Conservation (phyloP, 495 filamentous ascomycete genomes). For the Melanomma pulvis-pyrius region DNA sequence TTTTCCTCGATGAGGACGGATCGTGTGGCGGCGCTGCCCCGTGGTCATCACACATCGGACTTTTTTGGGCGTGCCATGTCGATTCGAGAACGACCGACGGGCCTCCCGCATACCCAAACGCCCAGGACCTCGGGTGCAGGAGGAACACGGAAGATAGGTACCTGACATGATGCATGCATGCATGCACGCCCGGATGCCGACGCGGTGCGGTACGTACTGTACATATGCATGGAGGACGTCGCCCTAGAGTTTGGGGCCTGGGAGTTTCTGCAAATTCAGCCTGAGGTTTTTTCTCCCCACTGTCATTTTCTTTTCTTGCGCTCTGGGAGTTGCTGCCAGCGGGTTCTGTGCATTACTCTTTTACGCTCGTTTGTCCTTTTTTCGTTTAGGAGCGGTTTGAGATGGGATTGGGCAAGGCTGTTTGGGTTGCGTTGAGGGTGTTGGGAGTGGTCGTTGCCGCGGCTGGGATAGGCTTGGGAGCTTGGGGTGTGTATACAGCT, state of each 20-base stretch:
- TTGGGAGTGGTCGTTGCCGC: constrained; percentile 15
- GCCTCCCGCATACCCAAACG: background rate
- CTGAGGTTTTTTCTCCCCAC: constrained; percentile 3
- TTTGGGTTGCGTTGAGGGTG: constrained; percentile 15
- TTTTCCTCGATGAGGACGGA: background rate
- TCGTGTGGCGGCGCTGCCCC: background rate
- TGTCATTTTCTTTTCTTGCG: background rate
- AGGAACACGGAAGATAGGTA: background rate
- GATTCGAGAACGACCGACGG: constrained; percentile 3
- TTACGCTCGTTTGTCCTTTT: background rate
- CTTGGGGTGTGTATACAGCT: constrained; percentile 19
- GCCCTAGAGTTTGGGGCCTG: constrained; percentile 10
- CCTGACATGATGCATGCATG: background rate
- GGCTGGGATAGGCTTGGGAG: constrained; percentile 21
- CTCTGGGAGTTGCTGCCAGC: constrained; percentile 30
- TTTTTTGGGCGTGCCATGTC: constrained; percentile 3
- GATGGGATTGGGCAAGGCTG: constrained; percentile 7
- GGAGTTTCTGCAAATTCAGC: constrained; percentile 7
- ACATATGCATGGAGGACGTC: background rate
- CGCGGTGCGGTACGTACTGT: background rate
- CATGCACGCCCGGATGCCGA: background rate
- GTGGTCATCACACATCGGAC: constrained; percentile 8
- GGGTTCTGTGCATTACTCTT: constrained; percentile 20
- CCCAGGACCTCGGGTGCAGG: background rate
- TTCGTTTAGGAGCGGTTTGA: background rate